Conservation (phyloP, 2,329 filamentous ascomycete species). For the Colletotrichum tropicale region DNA sequence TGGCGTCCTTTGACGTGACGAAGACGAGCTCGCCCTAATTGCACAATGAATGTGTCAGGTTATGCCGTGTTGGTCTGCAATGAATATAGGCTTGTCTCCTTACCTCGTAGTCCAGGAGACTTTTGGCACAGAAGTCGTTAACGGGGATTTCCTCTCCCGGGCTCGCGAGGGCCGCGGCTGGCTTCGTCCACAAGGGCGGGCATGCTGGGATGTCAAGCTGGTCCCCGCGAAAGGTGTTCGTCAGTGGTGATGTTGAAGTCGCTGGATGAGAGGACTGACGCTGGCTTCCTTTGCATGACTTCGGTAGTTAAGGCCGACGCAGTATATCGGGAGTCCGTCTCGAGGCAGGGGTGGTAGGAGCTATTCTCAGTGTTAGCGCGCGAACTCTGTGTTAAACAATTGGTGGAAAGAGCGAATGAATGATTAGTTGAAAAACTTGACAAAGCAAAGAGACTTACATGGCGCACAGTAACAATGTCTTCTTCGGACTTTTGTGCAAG, state of each 20-base stretch:
- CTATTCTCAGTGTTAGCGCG: neutral
- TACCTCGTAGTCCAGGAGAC: neutral
- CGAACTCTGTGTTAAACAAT: neutral
- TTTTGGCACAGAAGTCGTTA: neutral
- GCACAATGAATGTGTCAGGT: neutral
- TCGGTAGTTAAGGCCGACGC: neutral
- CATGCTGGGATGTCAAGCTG: neutral
- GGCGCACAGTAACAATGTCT: neutral
- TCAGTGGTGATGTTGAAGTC: neutral
- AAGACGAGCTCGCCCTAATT: neutral
- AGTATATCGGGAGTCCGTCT: neutral
- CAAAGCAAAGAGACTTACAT: neutral
- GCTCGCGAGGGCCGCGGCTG: neutral
- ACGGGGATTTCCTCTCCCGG: neutral
- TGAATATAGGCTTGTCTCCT: too few relatives aligned
- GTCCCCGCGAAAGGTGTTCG: neutral
- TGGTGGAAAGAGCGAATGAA: neutral
- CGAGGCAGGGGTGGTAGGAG: neutral
- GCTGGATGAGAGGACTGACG: neutral
- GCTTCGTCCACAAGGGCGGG: neutral
- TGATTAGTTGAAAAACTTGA: neutral
- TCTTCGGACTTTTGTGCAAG: constrained; percentile 24
- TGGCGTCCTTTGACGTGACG: constrained; percentile 41
- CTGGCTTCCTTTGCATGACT: neutral
- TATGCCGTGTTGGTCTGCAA: neutral